phyloP scores from a whole-genome alignment of 2,329 filamentous ascomycete genomes.

The Ambrosiella xylebori region DNA sequence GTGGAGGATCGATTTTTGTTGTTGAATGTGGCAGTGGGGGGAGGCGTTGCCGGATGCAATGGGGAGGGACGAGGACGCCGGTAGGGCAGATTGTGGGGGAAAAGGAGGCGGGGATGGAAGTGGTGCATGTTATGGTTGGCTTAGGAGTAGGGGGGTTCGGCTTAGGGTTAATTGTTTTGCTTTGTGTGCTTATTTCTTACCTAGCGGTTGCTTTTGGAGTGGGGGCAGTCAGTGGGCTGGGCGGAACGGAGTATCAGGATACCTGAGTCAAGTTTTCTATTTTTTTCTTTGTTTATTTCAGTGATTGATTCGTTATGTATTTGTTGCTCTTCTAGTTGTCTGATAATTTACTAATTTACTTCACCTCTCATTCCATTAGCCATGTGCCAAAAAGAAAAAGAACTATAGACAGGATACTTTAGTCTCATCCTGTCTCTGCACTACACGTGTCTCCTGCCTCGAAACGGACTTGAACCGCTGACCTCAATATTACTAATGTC shows the following conservation, averaged over 20 bases:
- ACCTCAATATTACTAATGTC: not conserved
- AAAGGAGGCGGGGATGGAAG: conserved; percentile 20
- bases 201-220: no score
- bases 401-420: no score
- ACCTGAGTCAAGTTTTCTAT: no score
- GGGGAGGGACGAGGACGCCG: conserved; percentile 22
- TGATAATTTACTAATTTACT: no score
- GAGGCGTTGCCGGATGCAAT: conserved; percentile 24
- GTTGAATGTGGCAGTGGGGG: conserved; percentile 25
- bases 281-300: no score
- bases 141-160: not conserved
- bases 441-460: not conserved
- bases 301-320: no score
- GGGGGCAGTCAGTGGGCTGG: no score
- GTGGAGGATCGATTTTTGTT: conserved; percentile 22
- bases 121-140: conserved; percentile 22
- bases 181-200: no score
- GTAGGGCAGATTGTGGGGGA: conserved; percentile 21
- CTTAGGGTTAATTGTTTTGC: not conserved
- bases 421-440: not conserved
- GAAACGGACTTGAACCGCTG: conserved; percentile 7
- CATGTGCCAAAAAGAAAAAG: no score
- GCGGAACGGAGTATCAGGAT: no score
- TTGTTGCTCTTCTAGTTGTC: no score
- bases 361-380: no score